Evolutionary conservation across 225 moss, liverwort and hornwort genomes (phyloP), one percentile per base, ranked within the genome.

Genomic region (Sphagnum tenellum): DNA sequence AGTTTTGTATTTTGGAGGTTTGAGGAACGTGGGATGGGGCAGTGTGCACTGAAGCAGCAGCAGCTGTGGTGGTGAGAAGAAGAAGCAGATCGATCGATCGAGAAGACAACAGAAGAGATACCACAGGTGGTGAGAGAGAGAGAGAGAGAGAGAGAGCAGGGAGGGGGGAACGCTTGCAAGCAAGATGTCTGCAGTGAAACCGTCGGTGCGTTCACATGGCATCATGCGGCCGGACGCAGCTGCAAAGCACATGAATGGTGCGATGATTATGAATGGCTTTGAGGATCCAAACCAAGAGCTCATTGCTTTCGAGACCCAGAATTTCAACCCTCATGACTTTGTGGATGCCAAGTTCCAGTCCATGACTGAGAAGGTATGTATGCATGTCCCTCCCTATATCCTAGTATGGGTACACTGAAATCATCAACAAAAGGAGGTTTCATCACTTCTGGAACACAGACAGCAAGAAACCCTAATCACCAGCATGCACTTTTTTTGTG

Each of bases 331-430:
- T 2, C 81, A 83, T 68, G 60, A 70, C 5, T 83, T 78, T 56
- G 83, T 79, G 66, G 91, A 94, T 79, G 11, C 78, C 60, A 94
- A 91, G 71, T 87, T 85, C 62, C 94, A 94, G 68, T 88, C 91
- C 50, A 69, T 79, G 82, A 83, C 89, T 48, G 94, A 94, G 73
- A 94, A 91, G 86, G 89, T 89, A 29, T 29, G 29, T 29, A 59
- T 45, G 3, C 47, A 46, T 11, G 47, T 48, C 47, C 53, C 44
- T 29, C 29, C 29, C 29, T 29, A 29, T 29, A 29, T 29, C 29
- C 29, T 29, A 29, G 29, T 29, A 29, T 29, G 29, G 29, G 29
- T 29, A 29, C 29, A 29, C 29, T 29, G 29, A 29, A 29, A 29
- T 29, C 29, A 29, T 29, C 29, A 29, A 29, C 29, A 29, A 29